Conservation (phyloP, 768 basidiomycete species). For the Amanita polypyramis region DNA sequence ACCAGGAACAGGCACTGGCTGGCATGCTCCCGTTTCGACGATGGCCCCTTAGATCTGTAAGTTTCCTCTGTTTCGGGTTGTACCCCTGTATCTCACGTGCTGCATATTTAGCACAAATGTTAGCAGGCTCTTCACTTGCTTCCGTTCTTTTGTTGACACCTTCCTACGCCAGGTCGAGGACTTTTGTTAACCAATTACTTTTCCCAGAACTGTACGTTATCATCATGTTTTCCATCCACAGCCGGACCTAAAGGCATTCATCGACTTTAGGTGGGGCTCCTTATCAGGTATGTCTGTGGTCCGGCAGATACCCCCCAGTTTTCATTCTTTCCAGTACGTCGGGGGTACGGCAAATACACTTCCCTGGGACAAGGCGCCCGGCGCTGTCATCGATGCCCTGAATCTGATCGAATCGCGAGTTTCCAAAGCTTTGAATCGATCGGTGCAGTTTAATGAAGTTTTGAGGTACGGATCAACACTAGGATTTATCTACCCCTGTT, state of each 20-base stretch:
- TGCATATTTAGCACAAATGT: conserved; percentile 58
- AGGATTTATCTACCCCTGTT: neutral
- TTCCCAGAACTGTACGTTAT: conserved; percentile 68
- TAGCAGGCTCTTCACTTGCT: conserved; percentile 1
- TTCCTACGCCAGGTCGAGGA: conserved; percentile 45
- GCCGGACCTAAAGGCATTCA: neutral
- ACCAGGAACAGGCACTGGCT: conserved; percentile 52
- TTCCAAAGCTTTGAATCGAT: conserved; percentile 27
- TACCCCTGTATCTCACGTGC: neutral
- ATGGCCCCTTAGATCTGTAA: conserved; percentile 61
- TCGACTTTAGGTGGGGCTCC: conserved; percentile 54
- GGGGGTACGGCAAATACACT: conserved; percentile 68
- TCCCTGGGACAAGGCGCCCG: conserved; percentile 47
- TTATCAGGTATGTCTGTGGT: conserved; percentile 45
- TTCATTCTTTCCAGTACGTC: conserved; percentile 45
- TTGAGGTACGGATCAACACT: conserved; percentile 33
- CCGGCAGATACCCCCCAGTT: neutral
- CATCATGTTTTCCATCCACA: neutral
- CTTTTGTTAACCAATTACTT: conserved; percentile 70
- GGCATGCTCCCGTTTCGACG: conserved; percentile 55
- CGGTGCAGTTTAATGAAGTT: conserved; percentile 60
- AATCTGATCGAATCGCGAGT: conserved; percentile 49
- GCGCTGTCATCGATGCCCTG: conserved; percentile 48
- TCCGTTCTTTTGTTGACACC: neutral
- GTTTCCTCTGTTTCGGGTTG: conserved; percentile 12